phyloP scores from a whole-genome alignment of 164 flowering plant genomes.

The Brasenia schreberi region DNA sequence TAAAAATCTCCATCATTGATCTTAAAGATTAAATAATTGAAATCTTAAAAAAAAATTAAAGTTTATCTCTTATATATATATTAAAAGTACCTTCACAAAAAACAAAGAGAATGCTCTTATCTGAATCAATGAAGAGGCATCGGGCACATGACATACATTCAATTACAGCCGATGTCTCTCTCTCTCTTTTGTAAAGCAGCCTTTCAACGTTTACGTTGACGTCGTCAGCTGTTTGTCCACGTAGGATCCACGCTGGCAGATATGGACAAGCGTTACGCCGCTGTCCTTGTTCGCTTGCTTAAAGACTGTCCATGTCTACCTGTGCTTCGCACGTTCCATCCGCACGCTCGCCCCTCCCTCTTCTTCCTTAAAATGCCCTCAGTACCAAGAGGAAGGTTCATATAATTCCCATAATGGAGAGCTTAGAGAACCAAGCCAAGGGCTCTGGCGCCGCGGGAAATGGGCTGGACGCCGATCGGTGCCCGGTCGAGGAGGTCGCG shows the following conservation, averaged over 20 bases:
- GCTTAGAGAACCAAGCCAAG: not conserved
- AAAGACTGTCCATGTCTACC: not conserved
- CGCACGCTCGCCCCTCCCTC: not conserved
- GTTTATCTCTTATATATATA: too few relatives aligned
- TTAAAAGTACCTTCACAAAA: too few relatives aligned
- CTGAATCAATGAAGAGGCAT: too few relatives aligned
- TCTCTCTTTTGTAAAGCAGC: not conserved
- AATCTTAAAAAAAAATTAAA: too few relatives aligned
- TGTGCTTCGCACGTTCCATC: not conserved
- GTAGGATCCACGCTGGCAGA: not conserved
- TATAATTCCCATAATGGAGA: not conserved
- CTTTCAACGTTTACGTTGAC: not conserved
- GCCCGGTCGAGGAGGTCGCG: slow-evolving; percentile 72
- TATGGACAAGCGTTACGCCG: not conserved
- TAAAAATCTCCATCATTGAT: too few relatives aligned
- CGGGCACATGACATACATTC: too few relatives aligned
- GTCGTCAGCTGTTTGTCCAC: not conserved
- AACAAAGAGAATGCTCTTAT: too few relatives aligned
- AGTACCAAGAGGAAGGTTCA: not conserved
- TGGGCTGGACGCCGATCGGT: slow-evolving; percentile 11
- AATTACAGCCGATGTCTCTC: too few relatives aligned
- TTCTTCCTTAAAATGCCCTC: not conserved
- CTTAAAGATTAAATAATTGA: too few relatives aligned
- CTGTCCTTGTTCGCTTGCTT: not conserved
- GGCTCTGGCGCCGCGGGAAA: not conserved